A percentile compares a stretch with the other conserved stretches of the same genome.
Evolutionary conservation across 352 stramenopile species (phyloP).

Genomic region (Phytophthora macrochlamydospora): DNA sequence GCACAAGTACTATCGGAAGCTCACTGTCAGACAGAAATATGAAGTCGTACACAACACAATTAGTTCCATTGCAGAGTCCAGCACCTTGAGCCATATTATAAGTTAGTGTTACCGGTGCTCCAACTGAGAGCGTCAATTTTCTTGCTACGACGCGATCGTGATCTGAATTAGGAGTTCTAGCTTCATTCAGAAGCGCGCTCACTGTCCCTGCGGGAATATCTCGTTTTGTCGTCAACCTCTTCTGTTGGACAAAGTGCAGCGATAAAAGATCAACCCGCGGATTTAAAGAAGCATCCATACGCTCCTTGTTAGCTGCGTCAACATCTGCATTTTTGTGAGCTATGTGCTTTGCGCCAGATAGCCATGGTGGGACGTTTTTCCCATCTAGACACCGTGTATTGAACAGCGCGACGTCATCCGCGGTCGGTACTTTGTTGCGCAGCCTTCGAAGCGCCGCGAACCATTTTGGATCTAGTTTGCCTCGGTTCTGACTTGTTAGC

Average conservation of each 20-base stretch:
- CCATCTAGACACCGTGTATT: neutral
- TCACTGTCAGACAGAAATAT: neutral
- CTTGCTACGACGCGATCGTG: neutral
- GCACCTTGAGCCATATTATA: neutral
- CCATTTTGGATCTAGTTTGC: neutral
- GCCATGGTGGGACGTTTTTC: neutral
- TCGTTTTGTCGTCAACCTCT: neutral
- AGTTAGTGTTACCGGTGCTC: neutral
- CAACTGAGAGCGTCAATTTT: neutral
- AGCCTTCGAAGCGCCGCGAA: neutral
- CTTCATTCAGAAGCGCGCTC: neutral
- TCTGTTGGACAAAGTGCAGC: neutral
- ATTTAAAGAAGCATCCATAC: neutral
- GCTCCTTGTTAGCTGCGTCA: neutral
- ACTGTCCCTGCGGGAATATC: neutral
- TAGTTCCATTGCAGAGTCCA: neutral
- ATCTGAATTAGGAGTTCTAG: neutral
- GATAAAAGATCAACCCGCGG: neutral
- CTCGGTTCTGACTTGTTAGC: neutral
- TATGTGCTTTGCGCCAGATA: neutral
- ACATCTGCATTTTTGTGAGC: neutral
- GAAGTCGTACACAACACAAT: neutral
- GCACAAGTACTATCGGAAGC: neutral
- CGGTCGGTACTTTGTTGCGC: neutral
- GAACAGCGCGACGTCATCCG: neutral